These are phyloP conservation scores for Juglanconis sp. DNA, from an alignment of 2,329 filamentous ascomycete genomes.

Conservation along the genomic window DNA sequence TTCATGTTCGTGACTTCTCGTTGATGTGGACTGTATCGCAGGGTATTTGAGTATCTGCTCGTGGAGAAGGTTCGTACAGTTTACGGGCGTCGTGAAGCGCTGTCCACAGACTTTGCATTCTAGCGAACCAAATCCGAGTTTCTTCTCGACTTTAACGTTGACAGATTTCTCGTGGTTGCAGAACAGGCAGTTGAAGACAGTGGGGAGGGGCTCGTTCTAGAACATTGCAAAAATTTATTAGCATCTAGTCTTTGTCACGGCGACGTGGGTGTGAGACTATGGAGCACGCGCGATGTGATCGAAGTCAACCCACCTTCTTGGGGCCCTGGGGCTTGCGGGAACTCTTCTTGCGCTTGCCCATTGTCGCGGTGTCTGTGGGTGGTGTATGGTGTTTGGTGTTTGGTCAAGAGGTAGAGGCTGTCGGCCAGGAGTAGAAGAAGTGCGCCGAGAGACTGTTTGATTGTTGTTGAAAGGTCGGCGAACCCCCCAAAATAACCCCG, in stretches of 20 bases:
- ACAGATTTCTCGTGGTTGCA: slow-evolving; percentile 97
- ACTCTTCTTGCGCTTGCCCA: slow-evolving; percentile 96
- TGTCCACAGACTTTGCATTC: slow-evolving; percentile 93
- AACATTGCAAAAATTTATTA: not conserved
- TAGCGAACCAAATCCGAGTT: slow-evolving; percentile 78
- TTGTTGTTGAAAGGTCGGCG: not conserved
- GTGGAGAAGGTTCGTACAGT: slow-evolving; percentile 58
- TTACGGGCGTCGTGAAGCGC: slow-evolving; percentile 87
- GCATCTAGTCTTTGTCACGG: not conserved
- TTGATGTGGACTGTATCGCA: too few species aligned
- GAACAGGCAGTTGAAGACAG: slow-evolving; percentile 93
- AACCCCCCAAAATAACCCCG: too few species aligned
- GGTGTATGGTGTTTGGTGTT: not conserved
- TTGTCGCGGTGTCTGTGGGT: slow-evolving; percentile 23
- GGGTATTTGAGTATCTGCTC: not conserved
- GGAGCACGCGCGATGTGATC: not conserved
- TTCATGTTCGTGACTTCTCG: too few species aligned
- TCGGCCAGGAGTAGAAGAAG: not conserved
- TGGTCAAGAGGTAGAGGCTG: not conserved
- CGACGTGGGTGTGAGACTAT: not conserved
- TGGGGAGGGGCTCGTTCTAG: slow-evolving; percentile 68
- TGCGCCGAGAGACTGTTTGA: not conserved
- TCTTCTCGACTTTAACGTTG: slow-evolving; percentile 89
- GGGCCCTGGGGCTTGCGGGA: slow-evolving; percentile 77
- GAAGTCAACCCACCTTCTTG: slow-evolving; percentile 62